phyloP scores from a whole-genome alignment of 768 basidiomycete species.

The Scleroderma bovista region DNA sequence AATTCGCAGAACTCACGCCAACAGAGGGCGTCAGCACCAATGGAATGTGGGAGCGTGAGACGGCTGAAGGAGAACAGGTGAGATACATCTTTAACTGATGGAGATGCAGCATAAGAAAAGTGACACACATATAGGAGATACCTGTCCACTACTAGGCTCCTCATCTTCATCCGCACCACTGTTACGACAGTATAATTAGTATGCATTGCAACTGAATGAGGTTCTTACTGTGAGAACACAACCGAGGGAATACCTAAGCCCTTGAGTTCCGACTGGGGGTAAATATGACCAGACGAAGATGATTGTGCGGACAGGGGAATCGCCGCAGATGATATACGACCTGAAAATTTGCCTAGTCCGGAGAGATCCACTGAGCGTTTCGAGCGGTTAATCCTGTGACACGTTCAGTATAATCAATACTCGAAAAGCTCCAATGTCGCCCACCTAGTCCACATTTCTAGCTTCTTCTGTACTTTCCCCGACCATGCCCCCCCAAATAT shows the following conservation, averaged over 20 bases:
- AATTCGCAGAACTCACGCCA: conserved; percentile 23
- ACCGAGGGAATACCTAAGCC: conserved; percentile 33
- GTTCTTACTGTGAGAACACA: conserved; percentile 35
- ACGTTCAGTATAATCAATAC: background rate
- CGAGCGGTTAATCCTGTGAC: conserved; percentile 29
- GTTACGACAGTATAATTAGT: conserved; percentile 19
- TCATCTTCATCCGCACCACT: conserved; percentile 50
- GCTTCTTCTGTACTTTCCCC: conserved; percentile 40
- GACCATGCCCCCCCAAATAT: conserved; percentile 34
- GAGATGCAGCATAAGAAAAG: background rate
- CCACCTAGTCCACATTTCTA: conserved; percentile 46
- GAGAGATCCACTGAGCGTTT: conserved; percentile 25
- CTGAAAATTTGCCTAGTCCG: conserved; percentile 17
- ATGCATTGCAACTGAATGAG: background rate
- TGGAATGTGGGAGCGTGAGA: conserved; percentile 17
- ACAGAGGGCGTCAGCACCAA: conserved; percentile 26
- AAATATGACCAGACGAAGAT: conserved; percentile 28
- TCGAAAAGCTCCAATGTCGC: conserved; percentile 10
- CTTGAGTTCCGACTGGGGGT: conserved; percentile 20
- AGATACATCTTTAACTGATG: background rate
- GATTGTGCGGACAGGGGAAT: conserved; percentile 31
- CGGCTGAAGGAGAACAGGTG: conserved; percentile 11
- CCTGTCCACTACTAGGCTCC: conserved; percentile 72
- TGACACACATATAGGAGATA: conserved; percentile 61
- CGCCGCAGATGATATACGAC: conserved; percentile 21